phyloP scores from a whole-genome alignment of 2,329 filamentous ascomycete species.

The Beauveria medogensis region DNA sequence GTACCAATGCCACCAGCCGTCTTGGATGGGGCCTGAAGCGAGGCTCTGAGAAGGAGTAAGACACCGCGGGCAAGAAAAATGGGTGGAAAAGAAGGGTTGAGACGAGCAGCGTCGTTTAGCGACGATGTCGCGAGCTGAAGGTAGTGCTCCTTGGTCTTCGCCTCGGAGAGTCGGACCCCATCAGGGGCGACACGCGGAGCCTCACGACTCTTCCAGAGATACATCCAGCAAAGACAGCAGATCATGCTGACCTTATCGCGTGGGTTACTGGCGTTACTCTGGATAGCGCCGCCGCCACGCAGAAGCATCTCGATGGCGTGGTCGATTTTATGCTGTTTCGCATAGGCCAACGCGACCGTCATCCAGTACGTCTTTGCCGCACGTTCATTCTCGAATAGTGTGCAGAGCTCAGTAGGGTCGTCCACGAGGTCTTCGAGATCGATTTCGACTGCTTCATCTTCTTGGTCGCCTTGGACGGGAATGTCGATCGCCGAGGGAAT shows the following conservation, averaged over 20 bases:
- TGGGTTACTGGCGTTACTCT: conserved; percentile 60
- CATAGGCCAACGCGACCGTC: conserved; percentile 93
- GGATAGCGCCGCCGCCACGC: conserved; percentile 64
- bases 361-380: conserved; percentile 94
- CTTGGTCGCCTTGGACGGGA: conserved; percentile 54
- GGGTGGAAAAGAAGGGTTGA: conserved; percentile 87
- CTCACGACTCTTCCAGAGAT: conserved; percentile 80
- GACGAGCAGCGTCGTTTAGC: conserved; percentile 88
- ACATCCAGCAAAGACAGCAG: conserved; percentile 82
- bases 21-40: conserved; percentile 69
- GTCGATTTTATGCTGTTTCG: conserved; percentile 89
- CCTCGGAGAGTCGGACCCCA: conserved; percentile 56
- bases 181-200: conserved; percentile 58
- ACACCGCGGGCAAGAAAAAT: conserved; percentile 88
- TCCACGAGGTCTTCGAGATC: conserved; percentile 85
- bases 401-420: conserved; percentile 91
- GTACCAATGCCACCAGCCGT: conserved; percentile 57
- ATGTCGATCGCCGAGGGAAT: conserved; percentile 60
- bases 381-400: conserved; percentile 86
- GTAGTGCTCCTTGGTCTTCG: conserved; percentile 88
- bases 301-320: conserved; percentile 68
- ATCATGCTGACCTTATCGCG: conserved; percentile 82
- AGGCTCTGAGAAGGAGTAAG: conserved; percentile 78
- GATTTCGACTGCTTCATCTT: conserved; percentile 78
- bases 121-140: conserved; percentile 83